Base-by-base conservation (phyloP, 768 basidiomycete genomes). In the Lentinus brumalis region DNA sequence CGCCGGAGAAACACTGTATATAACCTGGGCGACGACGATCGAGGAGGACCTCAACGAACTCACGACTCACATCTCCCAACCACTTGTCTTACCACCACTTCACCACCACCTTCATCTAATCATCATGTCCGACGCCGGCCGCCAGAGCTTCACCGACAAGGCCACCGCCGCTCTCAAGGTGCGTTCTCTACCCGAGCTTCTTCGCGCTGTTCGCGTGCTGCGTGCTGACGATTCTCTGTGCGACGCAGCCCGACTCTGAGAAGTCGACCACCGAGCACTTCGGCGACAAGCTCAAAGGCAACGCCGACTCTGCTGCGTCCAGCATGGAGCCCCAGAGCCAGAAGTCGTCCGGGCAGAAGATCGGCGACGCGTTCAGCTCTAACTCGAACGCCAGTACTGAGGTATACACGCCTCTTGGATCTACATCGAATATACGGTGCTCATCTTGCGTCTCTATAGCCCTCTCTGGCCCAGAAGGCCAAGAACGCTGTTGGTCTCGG, bases 191-290 rank as follows among this genome's bases (percentile, higher is more conserved):
- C 16, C 26, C 15, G 32, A 31, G 10, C 16, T 45, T 2, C 3
- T 21, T 0, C 35, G 26, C 38, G 14, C 8, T 9, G 41, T 26
- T 35, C 30, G 45, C 50, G 29, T 1, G 45, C 26, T 4, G 38
- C 53, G 12, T 31, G 30, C 15, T 12, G 26, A 29, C 31, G 50
- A 51, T 14, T 16, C 15, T 26, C 21, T 26, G 21, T 32, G 16
- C 14, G 21, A 5, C 26, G 30, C 41, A 74, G 74, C 75, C 75
- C 65, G 72, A 75, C 65, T 74, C 74, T 45, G 65, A 75, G 70
- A 76, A 76, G 72, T 69, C 74, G 21, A 74, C 68, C 64, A 74
- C 74, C 46, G 73, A 76, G 73, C 74, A 78, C 61, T 40, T 74
- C 55, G 73, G 73, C 32, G 77, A 76, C 67, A 71, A 67, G 67